These are phyloP conservation scores for Ophiocordyceps camponoti-saundersi DNA, from an alignment of 2,329 filamentous ascomycete species.

Conservation along the genomic window DNA sequence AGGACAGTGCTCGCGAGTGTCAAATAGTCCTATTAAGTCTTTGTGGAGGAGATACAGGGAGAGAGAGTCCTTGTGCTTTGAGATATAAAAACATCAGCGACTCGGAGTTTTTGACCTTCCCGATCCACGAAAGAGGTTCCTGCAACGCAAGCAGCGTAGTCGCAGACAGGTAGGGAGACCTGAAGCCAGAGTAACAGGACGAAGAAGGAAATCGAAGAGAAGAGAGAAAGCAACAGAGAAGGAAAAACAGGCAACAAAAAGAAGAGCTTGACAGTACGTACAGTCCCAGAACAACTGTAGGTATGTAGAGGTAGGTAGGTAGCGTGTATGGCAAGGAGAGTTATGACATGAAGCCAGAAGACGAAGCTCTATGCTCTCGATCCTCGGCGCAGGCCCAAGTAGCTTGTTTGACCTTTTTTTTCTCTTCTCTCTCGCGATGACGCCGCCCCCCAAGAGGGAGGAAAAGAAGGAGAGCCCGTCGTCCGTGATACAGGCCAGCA, in stretches of 20 bases:
- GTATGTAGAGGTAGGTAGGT: too few relatives aligned
- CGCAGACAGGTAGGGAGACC: not conserved
- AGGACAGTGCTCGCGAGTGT: not conserved
- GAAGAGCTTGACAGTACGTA: constrained; percentile 35
- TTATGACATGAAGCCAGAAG: constrained; percentile 19
- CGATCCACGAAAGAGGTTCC: constrained; percentile 1
- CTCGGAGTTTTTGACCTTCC: constrained; percentile 6
- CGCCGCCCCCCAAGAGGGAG: not conserved
- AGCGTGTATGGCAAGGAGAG: constrained; percentile 1
- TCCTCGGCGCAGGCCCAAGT: constrained; percentile 8
- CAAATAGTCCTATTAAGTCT: constrained; percentile 4
- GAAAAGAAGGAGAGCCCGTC: too few relatives aligned
- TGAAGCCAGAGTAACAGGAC: not conserved
- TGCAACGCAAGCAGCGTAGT: not conserved
- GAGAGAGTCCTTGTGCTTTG: constrained; percentile 1
- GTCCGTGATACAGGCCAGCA: not conserved
- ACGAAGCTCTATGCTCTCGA: constrained; percentile 48
- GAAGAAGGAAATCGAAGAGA: constrained; percentile 6
- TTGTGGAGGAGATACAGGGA: constrained; percentile 2
- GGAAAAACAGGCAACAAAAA: constrained; percentile 8
- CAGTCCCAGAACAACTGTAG: constrained; percentile 20
- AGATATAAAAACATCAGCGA: constrained; percentile 2
- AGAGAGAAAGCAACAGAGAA: constrained; percentile 1
- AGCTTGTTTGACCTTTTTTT: not conserved
- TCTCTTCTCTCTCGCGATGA: constrained; percentile 3